Conservation (phyloP, 2,329 filamentous ascomycete species). For the Talaromyces sp. region DNA sequence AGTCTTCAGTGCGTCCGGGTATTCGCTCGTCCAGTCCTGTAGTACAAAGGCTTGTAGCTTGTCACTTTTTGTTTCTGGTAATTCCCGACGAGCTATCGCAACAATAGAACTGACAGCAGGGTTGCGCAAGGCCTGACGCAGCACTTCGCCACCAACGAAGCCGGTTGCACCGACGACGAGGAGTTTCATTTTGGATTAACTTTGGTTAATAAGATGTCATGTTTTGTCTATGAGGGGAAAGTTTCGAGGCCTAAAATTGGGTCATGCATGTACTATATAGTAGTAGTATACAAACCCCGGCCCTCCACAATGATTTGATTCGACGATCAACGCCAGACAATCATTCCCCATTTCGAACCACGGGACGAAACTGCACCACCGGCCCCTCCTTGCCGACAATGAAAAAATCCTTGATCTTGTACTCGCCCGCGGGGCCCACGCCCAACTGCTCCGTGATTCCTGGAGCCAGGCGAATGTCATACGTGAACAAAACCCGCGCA, state of each 20-base stretch:
- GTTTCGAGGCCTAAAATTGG: not conserved
- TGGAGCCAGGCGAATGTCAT: not conserved
- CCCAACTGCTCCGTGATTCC: not conserved
- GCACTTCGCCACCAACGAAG: not conserved
- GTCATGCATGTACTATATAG: too few species aligned
- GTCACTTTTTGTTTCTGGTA: not conserved
- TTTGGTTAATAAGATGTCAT: too few species aligned
- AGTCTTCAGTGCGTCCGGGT: not conserved
- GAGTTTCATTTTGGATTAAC: not conserved
- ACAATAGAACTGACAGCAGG: not conserved
- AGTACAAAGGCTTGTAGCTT: not conserved
- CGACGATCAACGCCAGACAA: too few species aligned
- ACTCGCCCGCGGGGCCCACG: not conserved
- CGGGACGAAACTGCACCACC: not conserved
- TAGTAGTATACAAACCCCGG: too few species aligned
- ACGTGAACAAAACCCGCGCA: not conserved
- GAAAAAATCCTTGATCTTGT: not conserved
- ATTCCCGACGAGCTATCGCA: not conserved
- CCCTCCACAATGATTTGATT: too few species aligned
- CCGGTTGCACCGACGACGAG: not conserved
- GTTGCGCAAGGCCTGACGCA: not conserved
- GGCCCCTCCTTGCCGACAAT: not conserved
- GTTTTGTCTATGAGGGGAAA: not conserved
- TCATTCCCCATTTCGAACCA: too few species aligned
- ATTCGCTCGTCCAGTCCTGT: not conserved